Conservation (phyloP, 2,329 filamentous ascomycete genomes). For the Atkinsonella hypoxylon region DNA sequence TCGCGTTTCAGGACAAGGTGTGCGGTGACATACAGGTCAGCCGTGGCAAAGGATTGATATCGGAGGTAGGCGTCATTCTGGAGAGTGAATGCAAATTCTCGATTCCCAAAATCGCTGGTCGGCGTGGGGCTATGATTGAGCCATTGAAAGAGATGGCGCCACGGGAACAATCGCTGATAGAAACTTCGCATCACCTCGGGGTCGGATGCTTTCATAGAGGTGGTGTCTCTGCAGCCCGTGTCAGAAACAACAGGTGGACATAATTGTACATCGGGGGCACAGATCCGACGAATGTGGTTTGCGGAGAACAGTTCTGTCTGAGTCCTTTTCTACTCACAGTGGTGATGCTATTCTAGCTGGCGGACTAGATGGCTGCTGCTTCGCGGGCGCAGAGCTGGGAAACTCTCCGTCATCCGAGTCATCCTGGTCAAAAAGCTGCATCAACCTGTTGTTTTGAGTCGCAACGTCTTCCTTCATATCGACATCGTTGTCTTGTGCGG, state of each 20-base stretch:
- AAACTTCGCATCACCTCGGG: conserved; percentile 83
- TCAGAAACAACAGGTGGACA: neutral
- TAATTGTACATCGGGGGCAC: neutral
- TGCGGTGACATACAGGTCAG: conserved; percentile 33
- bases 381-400: conserved; percentile 34
- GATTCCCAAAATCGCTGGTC: conserved; percentile 77
- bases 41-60: conserved; percentile 60
- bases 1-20: neutral
- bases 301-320: neutral
- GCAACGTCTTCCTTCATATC: conserved; percentile 28
- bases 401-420: conserved; percentile 54
- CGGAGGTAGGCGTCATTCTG: conserved; percentile 84
- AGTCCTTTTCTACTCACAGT: conserved; percentile 22
- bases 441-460: conserved; percentile 33
- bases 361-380: conserved; percentile 27
- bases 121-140: conserved; percentile 86
- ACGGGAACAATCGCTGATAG: conserved; percentile 92
- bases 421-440: conserved; percentile 45
- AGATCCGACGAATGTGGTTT: neutral
- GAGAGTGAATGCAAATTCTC: conserved; percentile 94
- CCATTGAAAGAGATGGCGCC: conserved; percentile 93
- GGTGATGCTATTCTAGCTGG: conserved; percentile 30
- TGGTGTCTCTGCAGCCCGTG: conserved; percentile 12
- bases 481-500: conserved; percentile 23
- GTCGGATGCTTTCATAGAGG: conserved; percentile 46